Evolutionary conservation across 2,329 filamentous ascomycete genomes (phyloP), one percentile per base, ranked within the genome.

Genomic region (Ceratocystis alfenasii): DNA sequence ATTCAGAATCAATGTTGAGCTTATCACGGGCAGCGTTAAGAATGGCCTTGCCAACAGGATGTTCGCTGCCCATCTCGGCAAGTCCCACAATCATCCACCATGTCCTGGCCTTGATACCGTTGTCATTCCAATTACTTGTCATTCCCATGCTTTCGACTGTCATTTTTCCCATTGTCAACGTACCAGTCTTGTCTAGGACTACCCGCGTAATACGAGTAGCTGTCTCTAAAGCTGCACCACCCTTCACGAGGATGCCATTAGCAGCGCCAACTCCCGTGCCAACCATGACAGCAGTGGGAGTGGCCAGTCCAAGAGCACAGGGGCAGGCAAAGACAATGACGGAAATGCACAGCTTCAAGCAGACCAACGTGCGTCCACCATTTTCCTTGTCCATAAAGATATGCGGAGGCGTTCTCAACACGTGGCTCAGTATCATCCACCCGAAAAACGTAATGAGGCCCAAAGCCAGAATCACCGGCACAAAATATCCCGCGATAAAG

Each of bases 261-360:
- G 96, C 89, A 1, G 94, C 94, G 63, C 94, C 94, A 41, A 96
- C 86, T 67, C 94, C 94, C n/a, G 94, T 97, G 55, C 94, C 94
- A 36, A 99, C 94, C 94, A 99, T 97, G 74, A 99, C 92, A 1
- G 94, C 94, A 0, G 94, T 99, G 1, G 94, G 94, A 1, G 94
- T 97, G 28, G 91, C 92, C 20, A 99, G 82, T 66, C 94, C 94
- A n/a, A 99, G 84, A 1, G 94, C 94, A 73, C 94, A 99, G 20
- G 94, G 94, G 73, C 94, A 99, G 3, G 94, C 94, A 74, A 99
- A 96, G 22, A 97, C 94, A 72, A 99, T 95, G 70, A 99, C 94
- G 0, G 94, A 95, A 71, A 99, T 99, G 76, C 94, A 97, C 17
- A 99, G 85, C 78, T 97, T 95, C 69, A 97, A 80, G 74, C 94